A percentile compares a stretch with the other conserved stretches of the same genome.
Conservation (phyloP, 208 protist species). For the Acanthamoeba polyphaga region DNA sequence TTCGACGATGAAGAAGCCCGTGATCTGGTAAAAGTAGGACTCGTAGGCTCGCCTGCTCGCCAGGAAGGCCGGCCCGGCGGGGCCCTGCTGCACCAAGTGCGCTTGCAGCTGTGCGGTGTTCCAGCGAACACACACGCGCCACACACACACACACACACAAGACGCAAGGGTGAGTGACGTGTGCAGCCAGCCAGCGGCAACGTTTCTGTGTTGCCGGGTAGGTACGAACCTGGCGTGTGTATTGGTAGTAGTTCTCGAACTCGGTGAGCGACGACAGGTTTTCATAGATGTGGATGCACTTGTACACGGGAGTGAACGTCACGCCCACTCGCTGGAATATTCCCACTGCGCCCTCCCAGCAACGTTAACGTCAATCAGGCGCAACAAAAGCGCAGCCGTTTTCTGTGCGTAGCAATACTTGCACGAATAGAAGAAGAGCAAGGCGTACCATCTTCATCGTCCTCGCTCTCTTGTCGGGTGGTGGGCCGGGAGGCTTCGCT, state of each 20-base stretch:
- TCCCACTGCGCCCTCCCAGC: background rate
- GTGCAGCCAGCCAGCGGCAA: background rate
- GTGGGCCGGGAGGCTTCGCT: background rate
- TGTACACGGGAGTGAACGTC: conserved; percentile 10
- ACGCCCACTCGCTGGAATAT: conserved; percentile 6
- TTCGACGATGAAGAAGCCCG: conserved; percentile 38
- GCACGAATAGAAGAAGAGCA: background rate
- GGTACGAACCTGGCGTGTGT: background rate
- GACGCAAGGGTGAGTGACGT: too few relatives aligned
- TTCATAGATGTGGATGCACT: conserved; percentile 20
- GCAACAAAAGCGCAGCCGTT: too few relatives aligned
- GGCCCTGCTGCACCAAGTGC: background rate
- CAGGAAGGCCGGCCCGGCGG: background rate
- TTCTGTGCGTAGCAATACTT: too few relatives aligned
- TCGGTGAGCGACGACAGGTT: background rate
- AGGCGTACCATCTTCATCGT: background rate
- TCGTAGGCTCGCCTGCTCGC: background rate
- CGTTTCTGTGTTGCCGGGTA: background rate
- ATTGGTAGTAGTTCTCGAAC: conserved; percentile 22
- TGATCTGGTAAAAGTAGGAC: conserved; percentile 9
- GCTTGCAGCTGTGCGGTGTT: background rate
- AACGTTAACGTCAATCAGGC: too few relatives aligned
- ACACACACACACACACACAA: background rate
- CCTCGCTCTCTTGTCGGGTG: background rate
- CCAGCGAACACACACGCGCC: too few relatives aligned